Evolutionary conservation across 768 basidiomycete genomes (phyloP), one percentile per base, ranked within the genome.

Genomic region (Hysterangium stoloniferum): DNA sequence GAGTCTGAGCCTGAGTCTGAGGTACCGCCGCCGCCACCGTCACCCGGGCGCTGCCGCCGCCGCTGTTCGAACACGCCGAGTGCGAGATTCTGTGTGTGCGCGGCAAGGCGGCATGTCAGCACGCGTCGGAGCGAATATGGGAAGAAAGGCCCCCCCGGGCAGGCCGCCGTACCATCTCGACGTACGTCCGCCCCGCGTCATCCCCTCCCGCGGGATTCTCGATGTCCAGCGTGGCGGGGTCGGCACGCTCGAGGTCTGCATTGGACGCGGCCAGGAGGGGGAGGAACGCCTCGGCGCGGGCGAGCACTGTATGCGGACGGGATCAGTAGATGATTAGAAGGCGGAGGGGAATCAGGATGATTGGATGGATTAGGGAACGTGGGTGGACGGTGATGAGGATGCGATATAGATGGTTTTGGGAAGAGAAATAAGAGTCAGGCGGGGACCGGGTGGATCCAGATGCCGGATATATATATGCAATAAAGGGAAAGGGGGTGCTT

Each of bases 261-360:
- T 85, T 86, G 2, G 84, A 81, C 11, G 79, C 80, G 41, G 79
- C 75, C 15, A 17, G 33, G 17, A 17, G 33, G 33, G 33, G 33
- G 33, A 34, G 33, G 33, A 34, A 34, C 33, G 33, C 33, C 33
- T 34, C 33, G 33, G 33, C 33, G 33, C 33, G 33, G 33, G 33
- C 9, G 9, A 34, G 9, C 33, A 34, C 33, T 34, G 17, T 9
- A 9, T 17, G 33, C 17, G 33, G 33, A 34, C 9, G 33, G 33
- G 33, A 34, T 9, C 9, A 34, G 17, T 9, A 34, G 33, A 34
- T 34, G 33, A 34, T 9, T 34, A 34, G 17, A 17, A 9, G 17
- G 11, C 11, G 9, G 17, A 34, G 33, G 11, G 33, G 33, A 17
- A 17, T 34, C 17, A 17, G 33, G 17, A 34, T 9, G 33, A 17